These are phyloP conservation scores for Eutypa lata DNA, from an alignment of 2,329 filamentous ascomycete species.

Conservation along the genomic window DNA sequence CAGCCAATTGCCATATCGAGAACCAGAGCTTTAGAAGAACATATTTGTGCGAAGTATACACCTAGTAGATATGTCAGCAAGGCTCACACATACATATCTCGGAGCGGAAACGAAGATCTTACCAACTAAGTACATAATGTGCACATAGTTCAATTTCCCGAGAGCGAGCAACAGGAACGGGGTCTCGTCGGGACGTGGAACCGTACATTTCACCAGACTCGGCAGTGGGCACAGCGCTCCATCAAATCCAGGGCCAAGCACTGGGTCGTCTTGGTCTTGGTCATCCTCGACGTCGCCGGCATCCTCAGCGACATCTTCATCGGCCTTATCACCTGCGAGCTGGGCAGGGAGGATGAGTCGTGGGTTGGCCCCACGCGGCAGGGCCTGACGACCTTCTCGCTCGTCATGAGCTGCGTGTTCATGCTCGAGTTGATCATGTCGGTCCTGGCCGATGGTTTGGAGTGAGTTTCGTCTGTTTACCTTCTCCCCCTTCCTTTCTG, in stretches of 20 bases:
- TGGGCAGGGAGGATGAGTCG: constrained; percentile 33
- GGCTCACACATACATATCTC: too few relatives aligned
- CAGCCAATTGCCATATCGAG: too few relatives aligned
- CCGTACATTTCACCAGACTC: constrained; percentile 5
- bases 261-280: constrained; percentile 40
- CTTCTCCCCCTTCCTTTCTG: background rate
- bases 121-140: too few relatives aligned
- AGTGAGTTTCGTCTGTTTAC: constrained; percentile 38
- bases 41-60: too few relatives aligned
- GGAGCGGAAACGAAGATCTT: too few relatives aligned
- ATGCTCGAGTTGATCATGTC: constrained; percentile 58
- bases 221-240: constrained; percentile 14
- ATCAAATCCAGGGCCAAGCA: constrained; percentile 40
- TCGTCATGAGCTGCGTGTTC: constrained; percentile 63
- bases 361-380: constrained; percentile 38
- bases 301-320: constrained; percentile 47
- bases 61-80: too few relatives aligned
- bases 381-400: constrained; percentile 47
- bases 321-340: constrained; percentile 46
- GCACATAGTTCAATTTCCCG: constrained; percentile 6
- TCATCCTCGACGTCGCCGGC: constrained; percentile 43
- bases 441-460: constrained; percentile 58
- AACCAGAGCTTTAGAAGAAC: too few relatives aligned
- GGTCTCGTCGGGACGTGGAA: background rate
- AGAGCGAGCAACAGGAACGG: background rate